Conservation (phyloP, 164 flowering plant genomes). For the Aristolochia californica region DNA sequence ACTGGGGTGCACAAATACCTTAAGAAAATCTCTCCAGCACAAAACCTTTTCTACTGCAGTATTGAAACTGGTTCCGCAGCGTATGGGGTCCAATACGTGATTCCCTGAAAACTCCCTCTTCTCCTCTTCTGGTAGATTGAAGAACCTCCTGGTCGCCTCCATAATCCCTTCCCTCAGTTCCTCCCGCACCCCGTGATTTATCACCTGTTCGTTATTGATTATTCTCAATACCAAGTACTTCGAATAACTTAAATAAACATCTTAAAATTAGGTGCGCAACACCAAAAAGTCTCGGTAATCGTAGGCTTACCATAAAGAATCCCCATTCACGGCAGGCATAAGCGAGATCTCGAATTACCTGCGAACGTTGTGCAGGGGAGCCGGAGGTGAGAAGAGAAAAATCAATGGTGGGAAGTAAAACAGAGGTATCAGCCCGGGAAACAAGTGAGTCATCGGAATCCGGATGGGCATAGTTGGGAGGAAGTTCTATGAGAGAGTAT, state of each 20-base stretch:
- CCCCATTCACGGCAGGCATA: conserved; percentile 70
- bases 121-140: conserved; percentile 48
- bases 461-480: conserved; percentile 14
- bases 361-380: conserved; percentile 34
- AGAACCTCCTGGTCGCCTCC: conserved; percentile 29
- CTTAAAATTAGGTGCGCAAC: background rate
- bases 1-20: conserved; percentile 49
- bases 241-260: no score
- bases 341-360: conserved; percentile 31
- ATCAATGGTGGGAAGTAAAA: conserved; percentile 28
- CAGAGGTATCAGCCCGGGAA: background rate
- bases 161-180: conserved; percentile 25
- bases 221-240: background rate
- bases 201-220: conserved; percentile 10
- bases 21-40: conserved; percentile 76
- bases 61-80: conserved; percentile 65
- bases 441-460: background rate
- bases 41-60: conserved; percentile 25
- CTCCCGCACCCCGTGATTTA: conserved; percentile 64
- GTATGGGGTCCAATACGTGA: conserved; percentile 37
- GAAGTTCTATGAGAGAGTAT: conserved; percentile 16
- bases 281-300: background rate
- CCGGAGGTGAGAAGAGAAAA: conserved; percentile 28
- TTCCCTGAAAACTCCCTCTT: conserved; percentile 31
- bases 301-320: conserved; percentile 50